Percentiles rank a stretch among this genome's conserved stretches.
These are phyloP conservation scores for Ottelia alismoides DNA, from an alignment of 106 monocot species.

Conservation along the genomic window DNA sequence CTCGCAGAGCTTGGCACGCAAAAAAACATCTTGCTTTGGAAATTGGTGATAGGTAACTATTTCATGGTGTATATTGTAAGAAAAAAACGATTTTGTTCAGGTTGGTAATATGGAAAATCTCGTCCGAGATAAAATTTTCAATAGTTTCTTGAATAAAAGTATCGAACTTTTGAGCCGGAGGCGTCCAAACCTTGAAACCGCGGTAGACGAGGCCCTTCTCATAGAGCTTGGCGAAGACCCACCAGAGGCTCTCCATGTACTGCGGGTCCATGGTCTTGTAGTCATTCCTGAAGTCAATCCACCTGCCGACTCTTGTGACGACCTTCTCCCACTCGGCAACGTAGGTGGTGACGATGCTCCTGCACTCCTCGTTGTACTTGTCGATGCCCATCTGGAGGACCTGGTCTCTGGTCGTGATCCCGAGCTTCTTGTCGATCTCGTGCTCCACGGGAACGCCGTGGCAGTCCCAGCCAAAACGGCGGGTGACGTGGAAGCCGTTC, in stretches of 20 bases:
- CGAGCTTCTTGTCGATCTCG: conserved; percentile 75
- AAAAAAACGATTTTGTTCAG: too few species aligned
- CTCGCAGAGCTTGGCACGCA: too few species aligned
- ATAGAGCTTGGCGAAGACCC: conserved; percentile 78
- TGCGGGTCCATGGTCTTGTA: conserved; percentile 93
- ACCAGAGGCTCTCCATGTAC: conserved; percentile 94
- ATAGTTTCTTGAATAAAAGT: too few species aligned
- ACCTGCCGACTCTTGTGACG: conserved; percentile 69
- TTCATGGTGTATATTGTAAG: too few species aligned
- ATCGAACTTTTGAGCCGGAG: too few species aligned
- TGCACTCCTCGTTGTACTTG: conserved; percentile 80
- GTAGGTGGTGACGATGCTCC: conserved; percentile 72
- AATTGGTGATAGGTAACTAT: too few species aligned
- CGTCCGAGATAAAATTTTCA: too few species aligned
- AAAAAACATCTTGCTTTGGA: too few species aligned
- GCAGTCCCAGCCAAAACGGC: conserved; percentile 98
- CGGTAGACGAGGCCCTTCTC: conserved; percentile 80
- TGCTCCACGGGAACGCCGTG: conserved; percentile 95
- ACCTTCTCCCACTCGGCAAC: conserved; percentile 87
- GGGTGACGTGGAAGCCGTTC: conserved; percentile 80
- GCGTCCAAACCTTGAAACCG: conserved; percentile 90
- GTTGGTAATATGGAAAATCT: too few species aligned
- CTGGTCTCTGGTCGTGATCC: conserved; percentile 51
- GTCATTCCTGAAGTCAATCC: conserved; percentile 92
- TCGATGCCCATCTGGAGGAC: conserved; percentile 74